Percentiles rank a stretch among this genome's conserved stretches.
phyloP scores from a whole-genome alignment of 306 rosid species.

The Lablab purpureus region DNA sequence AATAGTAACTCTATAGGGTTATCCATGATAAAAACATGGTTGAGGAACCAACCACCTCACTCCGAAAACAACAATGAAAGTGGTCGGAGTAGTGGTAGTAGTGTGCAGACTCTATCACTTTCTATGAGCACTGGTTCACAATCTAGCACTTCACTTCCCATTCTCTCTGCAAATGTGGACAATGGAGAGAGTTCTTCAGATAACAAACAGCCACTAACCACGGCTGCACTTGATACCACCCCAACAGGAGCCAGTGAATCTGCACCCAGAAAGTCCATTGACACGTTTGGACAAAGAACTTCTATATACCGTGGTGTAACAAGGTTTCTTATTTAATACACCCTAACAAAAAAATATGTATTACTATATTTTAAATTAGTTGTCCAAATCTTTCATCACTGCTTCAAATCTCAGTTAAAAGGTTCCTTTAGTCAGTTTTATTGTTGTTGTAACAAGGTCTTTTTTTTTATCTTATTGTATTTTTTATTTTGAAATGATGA shows the following conservation, averaged over 20 bases:
- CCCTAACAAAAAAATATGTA: neutral
- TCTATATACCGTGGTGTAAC: constrained; percentile 98
- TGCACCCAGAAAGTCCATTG: constrained; percentile 72
- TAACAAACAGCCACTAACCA: constrained; percentile 49
- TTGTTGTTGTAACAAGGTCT: neutral
- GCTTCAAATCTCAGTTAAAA: neutral
- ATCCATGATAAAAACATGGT: constrained; percentile 92
- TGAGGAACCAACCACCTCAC: constrained; percentile 72
- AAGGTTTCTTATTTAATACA: constrained; percentile 51
- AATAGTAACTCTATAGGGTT: constrained; percentile 66
- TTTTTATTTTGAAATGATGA: neutral
- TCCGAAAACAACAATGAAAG: constrained; percentile 38
- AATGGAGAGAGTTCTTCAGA: constrained; percentile 61
- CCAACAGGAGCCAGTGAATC: constrained; percentile 53
- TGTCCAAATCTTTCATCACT: neutral
- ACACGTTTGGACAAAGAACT: constrained; percentile 93
- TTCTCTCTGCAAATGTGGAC: constrained; percentile 45
- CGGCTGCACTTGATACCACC: constrained; percentile 33
- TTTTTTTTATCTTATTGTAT: neutral
- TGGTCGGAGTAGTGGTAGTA: constrained; percentile 16
- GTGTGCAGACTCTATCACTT: constrained; percentile 67
- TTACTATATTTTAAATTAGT: neutral
- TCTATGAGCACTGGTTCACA: constrained; percentile 85
- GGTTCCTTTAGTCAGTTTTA: neutral
- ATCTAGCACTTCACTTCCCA: constrained; percentile 56